Evolutionary conservation across 306 rosid species (phyloP).

Genomic region (Alnus rubra): DNA sequence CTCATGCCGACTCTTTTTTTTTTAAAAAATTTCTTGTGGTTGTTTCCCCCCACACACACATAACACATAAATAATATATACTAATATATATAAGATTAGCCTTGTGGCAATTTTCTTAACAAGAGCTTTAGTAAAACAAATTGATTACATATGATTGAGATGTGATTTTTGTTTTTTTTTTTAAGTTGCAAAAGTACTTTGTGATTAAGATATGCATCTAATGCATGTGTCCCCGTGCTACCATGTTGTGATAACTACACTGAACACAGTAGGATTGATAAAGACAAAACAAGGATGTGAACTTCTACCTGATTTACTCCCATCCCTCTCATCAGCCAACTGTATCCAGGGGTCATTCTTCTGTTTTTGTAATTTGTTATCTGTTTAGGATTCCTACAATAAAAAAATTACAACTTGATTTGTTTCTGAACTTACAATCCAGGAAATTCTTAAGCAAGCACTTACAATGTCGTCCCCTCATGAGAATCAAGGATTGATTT

Average conservation of each 20-base stretch:
- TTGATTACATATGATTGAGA: too few species aligned
- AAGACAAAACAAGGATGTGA: too few species aligned
- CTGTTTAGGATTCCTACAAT: constrained; percentile 16
- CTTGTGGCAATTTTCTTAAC: background rate
- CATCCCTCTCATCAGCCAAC: background rate
- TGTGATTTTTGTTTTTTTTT: too few species aligned
- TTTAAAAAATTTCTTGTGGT: background rate
- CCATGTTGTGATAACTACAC: too few species aligned
- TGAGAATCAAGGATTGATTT: constrained; percentile 54
- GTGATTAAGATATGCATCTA: too few species aligned
- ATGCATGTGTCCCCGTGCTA: too few species aligned
- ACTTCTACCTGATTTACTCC: too few species aligned
- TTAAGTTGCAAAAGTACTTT: too few species aligned
- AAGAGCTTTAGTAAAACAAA: too few species aligned
- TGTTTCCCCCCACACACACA: background rate
- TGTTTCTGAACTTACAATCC: constrained; percentile 20
- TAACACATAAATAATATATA: background rate
- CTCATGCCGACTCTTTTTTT: background rate
- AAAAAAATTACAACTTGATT: constrained; percentile 7
- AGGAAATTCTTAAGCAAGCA: constrained; percentile 58
- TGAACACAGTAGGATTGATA: too few species aligned
- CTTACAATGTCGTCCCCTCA: constrained; percentile 43
- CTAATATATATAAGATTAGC: background rate
- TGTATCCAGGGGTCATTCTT: constrained; percentile 3
- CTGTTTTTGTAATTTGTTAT: background rate